Evolutionary conservation across 805 yeast genomes (phyloP).

Genomic region (Spathaspora girioi): DNA sequence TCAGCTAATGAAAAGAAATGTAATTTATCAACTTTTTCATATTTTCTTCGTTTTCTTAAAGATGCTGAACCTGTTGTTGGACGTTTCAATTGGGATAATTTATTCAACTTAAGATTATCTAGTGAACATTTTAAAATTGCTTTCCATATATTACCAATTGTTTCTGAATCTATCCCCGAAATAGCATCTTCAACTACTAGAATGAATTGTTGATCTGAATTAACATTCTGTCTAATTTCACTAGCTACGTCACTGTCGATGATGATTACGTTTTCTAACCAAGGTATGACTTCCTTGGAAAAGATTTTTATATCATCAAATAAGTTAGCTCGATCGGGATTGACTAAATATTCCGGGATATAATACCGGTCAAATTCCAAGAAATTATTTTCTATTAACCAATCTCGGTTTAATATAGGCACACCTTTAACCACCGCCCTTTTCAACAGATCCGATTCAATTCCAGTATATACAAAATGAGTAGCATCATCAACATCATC

Average conservation of each 20-base stretch:
- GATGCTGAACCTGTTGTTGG: constrained; percentile 3
- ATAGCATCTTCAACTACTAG: neutral
- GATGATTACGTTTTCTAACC: neutral
- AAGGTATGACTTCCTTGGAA: neutral
- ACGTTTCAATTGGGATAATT: constrained; percentile 1
- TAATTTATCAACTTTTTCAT: constrained; percentile 28
- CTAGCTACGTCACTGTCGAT: neutral
- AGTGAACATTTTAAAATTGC: neutral
- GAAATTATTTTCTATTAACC: constrained; percentile 17
- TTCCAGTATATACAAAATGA: constrained; percentile 15
- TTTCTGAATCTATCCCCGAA: neutral
- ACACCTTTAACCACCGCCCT: constrained; percentile 25
- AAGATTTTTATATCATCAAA: constrained; percentile 11
- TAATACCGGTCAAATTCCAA: neutral
- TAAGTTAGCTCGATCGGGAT: constrained; percentile 14
- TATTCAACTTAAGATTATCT: neutral
- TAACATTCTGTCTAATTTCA: neutral
- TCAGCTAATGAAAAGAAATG: constrained; percentile 30
- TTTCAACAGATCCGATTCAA: constrained; percentile 11
- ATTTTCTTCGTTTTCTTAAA: constrained; percentile 26
- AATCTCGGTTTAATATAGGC: constrained; percentile 22
- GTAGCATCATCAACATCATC: constrained; percentile 17
- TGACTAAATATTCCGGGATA: neutral
- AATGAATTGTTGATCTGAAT: neutral
- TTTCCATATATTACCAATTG: neutral